Evolutionary conservation across 2,329 filamentous ascomycete species (phyloP).

Genomic region (Saccharata proteae): DNA sequence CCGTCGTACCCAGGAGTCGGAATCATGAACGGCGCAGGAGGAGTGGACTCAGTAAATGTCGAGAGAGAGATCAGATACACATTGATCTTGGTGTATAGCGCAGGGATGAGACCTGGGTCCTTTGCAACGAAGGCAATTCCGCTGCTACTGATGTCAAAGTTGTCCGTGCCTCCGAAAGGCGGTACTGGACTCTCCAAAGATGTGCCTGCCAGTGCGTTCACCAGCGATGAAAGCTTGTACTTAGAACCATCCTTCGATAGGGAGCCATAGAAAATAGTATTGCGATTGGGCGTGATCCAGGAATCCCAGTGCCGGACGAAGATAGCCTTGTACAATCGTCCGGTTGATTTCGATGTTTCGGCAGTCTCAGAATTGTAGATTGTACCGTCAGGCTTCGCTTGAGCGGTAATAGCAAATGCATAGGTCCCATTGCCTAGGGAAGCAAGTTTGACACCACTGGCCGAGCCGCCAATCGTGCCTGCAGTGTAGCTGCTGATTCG

Average conservation of each 20-base stretch:
- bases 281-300: conserved; percentile 57
- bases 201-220: conserved; percentile 51
- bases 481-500: conserved; percentile 25
- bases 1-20: conserved; percentile 49
- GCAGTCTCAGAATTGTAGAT: conserved; percentile 55
- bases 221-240: conserved; percentile 34
- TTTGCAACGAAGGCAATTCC: conserved; percentile 66
- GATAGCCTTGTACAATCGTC: conserved; percentile 59
- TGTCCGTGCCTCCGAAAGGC: conserved; percentile 66
- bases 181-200: conserved; percentile 55
- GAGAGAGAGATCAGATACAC: conserved; percentile 60
- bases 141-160: conserved; percentile 60
- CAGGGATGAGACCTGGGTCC: conserved; percentile 57
- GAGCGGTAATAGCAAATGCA: conserved; percentile 41
- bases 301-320: conserved; percentile 77
- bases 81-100: conserved; percentile 69
- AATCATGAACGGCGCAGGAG: conserved; percentile 41
- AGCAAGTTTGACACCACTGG: conserved; percentile 35
- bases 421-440: conserved; percentile 23
- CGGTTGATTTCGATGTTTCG: conserved; percentile 49
- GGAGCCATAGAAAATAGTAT: conserved; percentile 61
- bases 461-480: conserved; percentile 33
- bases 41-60: conserved; percentile 43
- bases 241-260: conserved; percentile 25
- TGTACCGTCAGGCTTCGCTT: conserved; percentile 55